Base-by-base conservation (phyloP, 164 flowering plant species). In the Aristolochia fimbriata region DNA sequence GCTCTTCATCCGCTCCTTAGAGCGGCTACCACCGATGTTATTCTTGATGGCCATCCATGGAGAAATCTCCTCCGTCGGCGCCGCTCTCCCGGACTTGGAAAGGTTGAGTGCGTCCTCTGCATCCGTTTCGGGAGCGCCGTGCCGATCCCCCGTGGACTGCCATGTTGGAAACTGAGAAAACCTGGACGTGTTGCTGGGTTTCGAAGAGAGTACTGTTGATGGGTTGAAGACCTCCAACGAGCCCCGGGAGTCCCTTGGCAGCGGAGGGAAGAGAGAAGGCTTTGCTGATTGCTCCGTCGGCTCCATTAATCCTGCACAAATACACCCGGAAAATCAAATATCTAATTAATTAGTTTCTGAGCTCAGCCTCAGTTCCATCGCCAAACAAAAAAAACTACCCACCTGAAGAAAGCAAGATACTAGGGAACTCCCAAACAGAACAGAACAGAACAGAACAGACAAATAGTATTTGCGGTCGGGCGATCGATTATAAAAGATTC, bases 11-110 rank as follows among this genome's bases (percentile, higher is more conserved):
- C 17, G 8, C 14, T 50, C 22, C 56, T 23, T n/a, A 57, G 50
- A 13, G 65, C 47, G 54, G 70, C 62, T 16, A 47, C 46, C 37
- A 73, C 9, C 58, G 15, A n/a, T n/a, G n/a, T n/a, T n/a, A n/a
- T 85, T 88, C 62, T 77, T 77, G 66, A 87, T 72, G 19, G 97
- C 95, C 97, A 90, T 85, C 92, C 97, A 90, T 63, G 97, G 77
- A 15, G 85, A 72, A 56, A 68, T 73, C 11, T 67, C 77, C 15
- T 69, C 52, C 17, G 53, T 58, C 15, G n/a, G n/a, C n/a, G n/a
- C n/a, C n/a, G 37, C 27, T 16, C 43, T 56, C 33, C 59, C 46
- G 6, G 77, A 51, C 19, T 49, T 65, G 57, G 76, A 50, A 47
- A 61, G 13, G 41, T 62, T 57, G 17, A 62, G 51, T 12, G 60